A percentile compares a stretch with the other conserved stretches of the same genome.
These are phyloP conservation scores for Lyophyllum semitale DNA, from an alignment of 768 basidiomycete genomes.

Conservation along the genomic window DNA sequence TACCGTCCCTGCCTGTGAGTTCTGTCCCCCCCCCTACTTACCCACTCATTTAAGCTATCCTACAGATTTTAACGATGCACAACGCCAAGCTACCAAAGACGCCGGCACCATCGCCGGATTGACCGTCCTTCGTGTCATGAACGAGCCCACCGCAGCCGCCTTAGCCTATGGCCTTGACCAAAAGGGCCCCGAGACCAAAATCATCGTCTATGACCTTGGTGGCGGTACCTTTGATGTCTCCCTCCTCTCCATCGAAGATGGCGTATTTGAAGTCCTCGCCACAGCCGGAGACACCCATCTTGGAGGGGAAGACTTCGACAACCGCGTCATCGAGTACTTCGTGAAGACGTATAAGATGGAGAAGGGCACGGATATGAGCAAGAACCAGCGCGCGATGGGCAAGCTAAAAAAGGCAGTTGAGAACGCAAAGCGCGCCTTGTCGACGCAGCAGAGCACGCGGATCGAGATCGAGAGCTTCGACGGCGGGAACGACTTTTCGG, in stretches of 20 bases:
- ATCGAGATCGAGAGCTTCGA: constrained; percentile 73
- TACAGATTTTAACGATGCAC: constrained; percentile 55
- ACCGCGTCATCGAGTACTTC: constrained; percentile 72
- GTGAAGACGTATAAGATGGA: constrained; percentile 70
- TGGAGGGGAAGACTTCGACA: constrained; percentile 74
- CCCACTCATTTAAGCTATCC: background rate
- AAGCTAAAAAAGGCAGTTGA: constrained; percentile 74
- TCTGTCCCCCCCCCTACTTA: background rate
- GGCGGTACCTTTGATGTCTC: constrained; percentile 78
- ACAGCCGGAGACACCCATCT: constrained; percentile 75
- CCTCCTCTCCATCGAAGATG: constrained; percentile 66
- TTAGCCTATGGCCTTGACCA: constrained; percentile 72
- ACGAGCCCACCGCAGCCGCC: constrained; percentile 72
- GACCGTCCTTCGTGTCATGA: constrained; percentile 65
- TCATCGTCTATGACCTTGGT: constrained; percentile 73
- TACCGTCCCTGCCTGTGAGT: constrained; percentile 58
- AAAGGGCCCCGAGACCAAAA: constrained; percentile 55
- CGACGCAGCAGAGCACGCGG: constrained; percentile 45
- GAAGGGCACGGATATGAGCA: constrained; percentile 59
- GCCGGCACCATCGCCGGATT: constrained; percentile 68
- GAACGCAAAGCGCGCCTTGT: constrained; percentile 73
- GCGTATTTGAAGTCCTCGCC: constrained; percentile 72
- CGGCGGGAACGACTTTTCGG: constrained; percentile 75
- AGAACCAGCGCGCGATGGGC: constrained; percentile 65
- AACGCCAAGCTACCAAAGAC: constrained; percentile 71